phyloP scores from a whole-genome alignment of 345 rosid genomes.

The Melastoma malabathricum region DNA sequence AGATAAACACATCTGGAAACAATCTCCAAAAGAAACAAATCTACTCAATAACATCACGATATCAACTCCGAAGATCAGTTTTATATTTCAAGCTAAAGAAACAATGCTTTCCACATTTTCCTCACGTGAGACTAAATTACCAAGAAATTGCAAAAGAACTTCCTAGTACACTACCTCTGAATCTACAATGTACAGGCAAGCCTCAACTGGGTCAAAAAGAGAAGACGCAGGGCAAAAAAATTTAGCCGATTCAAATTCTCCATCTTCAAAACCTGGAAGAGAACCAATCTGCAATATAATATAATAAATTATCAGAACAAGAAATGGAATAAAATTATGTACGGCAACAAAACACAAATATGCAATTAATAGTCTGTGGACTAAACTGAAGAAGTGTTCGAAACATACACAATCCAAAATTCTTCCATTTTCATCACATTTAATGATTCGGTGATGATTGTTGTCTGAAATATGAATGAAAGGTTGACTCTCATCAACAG shows the following conservation, averaged over 20 bases:
- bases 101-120: too few relatives aligned
- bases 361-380: too few relatives aligned
- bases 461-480: slow-evolving; percentile 78
- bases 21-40: neutral
- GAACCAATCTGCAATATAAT: slow-evolving; percentile 77
- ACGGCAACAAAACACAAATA: too few relatives aligned
- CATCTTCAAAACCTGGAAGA: slow-evolving; percentile 95
- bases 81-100: too few relatives aligned
- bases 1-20: slow-evolving; percentile 4
- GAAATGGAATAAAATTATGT: too few relatives aligned
- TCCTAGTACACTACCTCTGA: slow-evolving; percentile 52
- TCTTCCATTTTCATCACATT: slow-evolving; percentile 42
- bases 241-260: slow-evolving; percentile 80
- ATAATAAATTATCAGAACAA: too few relatives aligned
- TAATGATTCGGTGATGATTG: slow-evolving; percentile 84
- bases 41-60: too few relatives aligned
- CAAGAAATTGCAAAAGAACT: neutral
- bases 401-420: slow-evolving; percentile 71
- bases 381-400: neutral
- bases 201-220: slow-evolving; percentile 48
- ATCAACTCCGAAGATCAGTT: too few relatives aligned
- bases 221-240: slow-evolving; percentile 71
- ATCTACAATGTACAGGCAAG: slow-evolving; percentile 79
- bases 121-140: neutral
- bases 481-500: slow-evolving; percentile 55